Evolutionary conservation across 345 rosid species (phyloP).

Genomic region (Dimocarpus longan): DNA sequence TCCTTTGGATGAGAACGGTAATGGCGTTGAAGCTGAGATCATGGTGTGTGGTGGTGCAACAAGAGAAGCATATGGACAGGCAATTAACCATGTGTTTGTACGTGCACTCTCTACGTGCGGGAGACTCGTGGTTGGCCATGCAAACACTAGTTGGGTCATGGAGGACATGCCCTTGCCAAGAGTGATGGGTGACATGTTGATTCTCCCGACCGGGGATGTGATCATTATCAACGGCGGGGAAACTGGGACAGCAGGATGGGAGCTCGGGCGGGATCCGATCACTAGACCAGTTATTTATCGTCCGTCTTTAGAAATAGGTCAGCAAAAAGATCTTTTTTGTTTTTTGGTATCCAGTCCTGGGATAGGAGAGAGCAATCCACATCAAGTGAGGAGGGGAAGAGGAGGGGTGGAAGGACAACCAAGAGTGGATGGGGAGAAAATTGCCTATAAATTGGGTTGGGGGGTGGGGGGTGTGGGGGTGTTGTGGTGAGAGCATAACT

Average conservation of each 20-base stretch:
- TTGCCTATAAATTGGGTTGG: no score
- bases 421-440: no score
- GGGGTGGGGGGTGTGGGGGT: no score
- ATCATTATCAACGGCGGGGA: constrained; percentile 69
- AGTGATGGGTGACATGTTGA: constrained; percentile 88
- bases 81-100: constrained; percentile 25
- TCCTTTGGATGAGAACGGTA: constrained; percentile 58
- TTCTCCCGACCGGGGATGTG: constrained; percentile 71
- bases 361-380: no score
- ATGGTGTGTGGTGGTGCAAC: constrained; percentile 90
- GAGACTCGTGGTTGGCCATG: constrained; percentile 47
- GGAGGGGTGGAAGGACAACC: no score
- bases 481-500: no score
- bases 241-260: constrained; percentile 81
- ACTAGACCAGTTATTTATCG: constrained; percentile 64
- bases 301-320: constrained; percentile 17
- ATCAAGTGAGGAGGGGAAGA: no score
- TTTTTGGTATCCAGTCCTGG: no score
- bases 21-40: constrained; percentile 46
- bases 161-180: constrained; percentile 75
- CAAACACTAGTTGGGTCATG: constrained; percentile 64
- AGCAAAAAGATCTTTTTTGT: not conserved
- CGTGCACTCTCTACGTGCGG: constrained; percentile 70
- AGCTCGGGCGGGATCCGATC: constrained; percentile 43
- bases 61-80: constrained; percentile 37